Evolutionary conservation across 345 rosid species (phyloP).

Genomic region (Citrus mangshanensis): DNA sequence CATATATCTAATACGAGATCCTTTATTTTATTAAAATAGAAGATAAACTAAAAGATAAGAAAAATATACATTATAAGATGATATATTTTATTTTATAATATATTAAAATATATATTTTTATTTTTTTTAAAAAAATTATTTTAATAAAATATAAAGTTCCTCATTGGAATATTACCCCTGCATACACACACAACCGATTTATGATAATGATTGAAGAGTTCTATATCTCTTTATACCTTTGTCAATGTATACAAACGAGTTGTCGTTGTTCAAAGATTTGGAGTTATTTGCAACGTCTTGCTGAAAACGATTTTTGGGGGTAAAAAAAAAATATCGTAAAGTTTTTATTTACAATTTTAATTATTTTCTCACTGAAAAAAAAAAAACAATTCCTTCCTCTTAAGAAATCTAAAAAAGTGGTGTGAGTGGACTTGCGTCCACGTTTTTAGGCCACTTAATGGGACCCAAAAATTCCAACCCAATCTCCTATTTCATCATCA

Average conservation of each 20-base stretch:
- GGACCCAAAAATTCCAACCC: neutral
- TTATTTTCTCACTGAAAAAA: neutral
- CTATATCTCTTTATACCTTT: neutral
- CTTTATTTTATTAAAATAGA: too few relatives aligned
- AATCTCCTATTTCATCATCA: too few relatives aligned
- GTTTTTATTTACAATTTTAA: neutral
- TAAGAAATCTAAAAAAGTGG: neutral
- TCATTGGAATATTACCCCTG: too few relatives aligned
- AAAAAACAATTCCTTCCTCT: neutral
- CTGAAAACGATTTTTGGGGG: neutral
- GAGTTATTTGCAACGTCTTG: neutral
- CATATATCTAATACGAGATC: too few relatives aligned
- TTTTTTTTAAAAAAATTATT: too few relatives aligned
- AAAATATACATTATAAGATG: too few relatives aligned
- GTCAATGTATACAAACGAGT: neutral
- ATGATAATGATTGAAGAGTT: too few relatives aligned
- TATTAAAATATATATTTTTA: too few relatives aligned
- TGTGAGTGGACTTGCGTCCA: neutral
- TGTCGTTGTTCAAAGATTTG: neutral
- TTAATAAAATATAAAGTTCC: too few relatives aligned
- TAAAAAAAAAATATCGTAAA: neutral
- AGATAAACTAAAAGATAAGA: too few relatives aligned
- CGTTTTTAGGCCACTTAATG: neutral
- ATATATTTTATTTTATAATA: too few relatives aligned
- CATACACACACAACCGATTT: too few relatives aligned